phyloP scores from a whole-genome alignment of 352 stramenopile genomes.

The Pythium coloratum region DNA sequence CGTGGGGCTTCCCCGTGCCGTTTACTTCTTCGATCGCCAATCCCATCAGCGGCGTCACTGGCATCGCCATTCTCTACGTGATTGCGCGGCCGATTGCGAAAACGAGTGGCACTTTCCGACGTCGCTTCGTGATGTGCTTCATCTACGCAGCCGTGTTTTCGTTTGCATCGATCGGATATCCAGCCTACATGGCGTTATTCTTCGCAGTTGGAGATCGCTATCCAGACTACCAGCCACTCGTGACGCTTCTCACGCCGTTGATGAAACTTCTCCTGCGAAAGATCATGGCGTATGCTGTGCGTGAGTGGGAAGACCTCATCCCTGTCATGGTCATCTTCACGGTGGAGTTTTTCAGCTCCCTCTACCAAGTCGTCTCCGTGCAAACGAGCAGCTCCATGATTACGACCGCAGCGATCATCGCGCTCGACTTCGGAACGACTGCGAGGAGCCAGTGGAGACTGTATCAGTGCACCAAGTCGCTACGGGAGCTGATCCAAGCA shows the following conservation, averaged over 20 bases:
- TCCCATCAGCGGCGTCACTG: neutral
- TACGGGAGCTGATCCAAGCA: too few relatives aligned
- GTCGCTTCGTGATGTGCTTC: neutral
- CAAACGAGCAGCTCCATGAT: too few relatives aligned
- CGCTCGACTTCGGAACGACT: too few relatives aligned
- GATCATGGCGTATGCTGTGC: neutral
- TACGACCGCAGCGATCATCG: too few relatives aligned
- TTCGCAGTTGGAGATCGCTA: neutral
- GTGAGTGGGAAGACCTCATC: too few relatives aligned
- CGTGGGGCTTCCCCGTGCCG: slow-evolving; percentile 5
- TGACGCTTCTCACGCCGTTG: neutral
- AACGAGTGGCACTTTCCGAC: neutral
- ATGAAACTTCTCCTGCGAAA: neutral
- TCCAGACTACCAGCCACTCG: neutral
- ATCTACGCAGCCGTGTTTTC: neutral
- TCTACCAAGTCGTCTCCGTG: too few relatives aligned
- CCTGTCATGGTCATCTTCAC: too few relatives aligned
- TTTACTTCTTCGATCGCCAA: slow-evolving; percentile 2
- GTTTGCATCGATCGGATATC: neutral
- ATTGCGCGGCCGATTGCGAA: neutral
- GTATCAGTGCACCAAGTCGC: too few relatives aligned
- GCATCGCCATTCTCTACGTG: neutral
- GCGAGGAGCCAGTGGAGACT: too few relatives aligned
- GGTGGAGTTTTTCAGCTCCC: too few relatives aligned
- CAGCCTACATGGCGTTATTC: neutral